Conservation (phyloP, 345 rosid genomes). For the Boechera stricta region DNA sequence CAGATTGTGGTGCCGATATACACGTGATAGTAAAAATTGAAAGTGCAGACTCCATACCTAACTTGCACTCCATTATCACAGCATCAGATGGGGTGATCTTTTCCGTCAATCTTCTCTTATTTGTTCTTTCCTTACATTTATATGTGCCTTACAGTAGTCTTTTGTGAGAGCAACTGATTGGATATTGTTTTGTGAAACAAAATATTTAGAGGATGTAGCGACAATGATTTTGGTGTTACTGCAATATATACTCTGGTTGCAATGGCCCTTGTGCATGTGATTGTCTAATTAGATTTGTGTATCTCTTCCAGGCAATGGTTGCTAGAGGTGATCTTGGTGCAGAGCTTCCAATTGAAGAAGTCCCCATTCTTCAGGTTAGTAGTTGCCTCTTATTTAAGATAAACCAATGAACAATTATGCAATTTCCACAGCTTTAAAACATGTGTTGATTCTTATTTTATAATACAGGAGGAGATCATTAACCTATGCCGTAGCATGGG, state of each 20-base stretch:
- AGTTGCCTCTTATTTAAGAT: conserved; percentile 34
- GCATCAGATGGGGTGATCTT: conserved; percentile 95
- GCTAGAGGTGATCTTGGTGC: conserved; percentile 99
- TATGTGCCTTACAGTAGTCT: not conserved
- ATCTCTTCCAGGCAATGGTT: conserved; percentile 82
- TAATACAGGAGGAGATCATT: conserved; percentile 83
- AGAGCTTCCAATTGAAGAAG: conserved; percentile 99
- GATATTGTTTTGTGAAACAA: not conserved
- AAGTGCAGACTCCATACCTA: conserved; percentile 96
- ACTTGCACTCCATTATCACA: conserved; percentile 92
- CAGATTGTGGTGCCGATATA: conserved; percentile 80
- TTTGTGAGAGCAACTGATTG: not conserved
- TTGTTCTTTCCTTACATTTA: conserved; percentile 2
- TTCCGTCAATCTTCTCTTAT: conserved; percentile 11
- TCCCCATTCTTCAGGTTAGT: conserved; percentile 91
- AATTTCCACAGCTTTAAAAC: conserved; percentile 18
- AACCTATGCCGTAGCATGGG: conserved; percentile 98
- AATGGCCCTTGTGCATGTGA: conserved; percentile 20
- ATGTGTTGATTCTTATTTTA: not conserved
- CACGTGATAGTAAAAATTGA: conserved; percentile 92
- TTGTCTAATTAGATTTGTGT: conserved; percentile 29
- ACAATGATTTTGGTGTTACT: not conserved
- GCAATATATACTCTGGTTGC: not conserved
- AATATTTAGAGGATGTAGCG: not conserved
- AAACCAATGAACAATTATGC: conserved; percentile 11